Evolutionary conservation across 2,329 filamentous ascomycete genomes (phyloP).

Genomic region (Aureobasidium musti): DNA sequence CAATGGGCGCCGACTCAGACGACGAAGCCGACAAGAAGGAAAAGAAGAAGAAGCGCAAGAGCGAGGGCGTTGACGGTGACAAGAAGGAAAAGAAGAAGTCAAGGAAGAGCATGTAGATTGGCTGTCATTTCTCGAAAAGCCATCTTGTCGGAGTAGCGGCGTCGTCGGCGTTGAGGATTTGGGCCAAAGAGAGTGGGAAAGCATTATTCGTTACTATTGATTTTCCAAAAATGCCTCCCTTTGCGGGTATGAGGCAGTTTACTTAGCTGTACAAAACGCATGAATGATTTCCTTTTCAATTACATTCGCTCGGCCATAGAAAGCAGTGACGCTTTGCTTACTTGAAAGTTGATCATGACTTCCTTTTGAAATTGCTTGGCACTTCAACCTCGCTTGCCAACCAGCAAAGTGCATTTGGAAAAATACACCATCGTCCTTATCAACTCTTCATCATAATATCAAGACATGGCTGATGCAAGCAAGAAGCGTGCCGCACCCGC

Average conservation of each 20-base stretch:
- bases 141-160: conserved; percentile 30
- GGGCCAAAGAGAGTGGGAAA: conserved; percentile 25
- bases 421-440: background rate
- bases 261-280: conserved; percentile 28
- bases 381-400: conserved; percentile 17
- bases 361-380: conserved; percentile 18
- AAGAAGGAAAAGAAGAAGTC: conserved; percentile 38
- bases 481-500: conserved; percentile 32
- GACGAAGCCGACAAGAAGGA: conserved; percentile 32
- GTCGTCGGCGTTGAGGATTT: conserved; percentile 28
- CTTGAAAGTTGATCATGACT: background rate
- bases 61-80: conserved; percentile 31
- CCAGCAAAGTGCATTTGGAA: background rate
- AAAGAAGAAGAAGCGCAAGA: conserved; percentile 36
- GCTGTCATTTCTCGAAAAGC: conserved; percentile 7
- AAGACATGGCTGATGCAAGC: conserved; percentile 29
- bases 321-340: background rate
- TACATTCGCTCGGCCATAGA: background rate
- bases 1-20: conserved; percentile 41
- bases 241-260: conserved; percentile 20
- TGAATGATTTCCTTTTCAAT: conserved; percentile 23
- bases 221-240: conserved; percentile 23
- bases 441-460: background rate
- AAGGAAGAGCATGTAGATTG: conserved; percentile 30
- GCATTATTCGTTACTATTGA: conserved; percentile 14